phyloP scores from a whole-genome alignment of 2,329 filamentous ascomycete genomes.

The Colletotrichum costaricense region DNA sequence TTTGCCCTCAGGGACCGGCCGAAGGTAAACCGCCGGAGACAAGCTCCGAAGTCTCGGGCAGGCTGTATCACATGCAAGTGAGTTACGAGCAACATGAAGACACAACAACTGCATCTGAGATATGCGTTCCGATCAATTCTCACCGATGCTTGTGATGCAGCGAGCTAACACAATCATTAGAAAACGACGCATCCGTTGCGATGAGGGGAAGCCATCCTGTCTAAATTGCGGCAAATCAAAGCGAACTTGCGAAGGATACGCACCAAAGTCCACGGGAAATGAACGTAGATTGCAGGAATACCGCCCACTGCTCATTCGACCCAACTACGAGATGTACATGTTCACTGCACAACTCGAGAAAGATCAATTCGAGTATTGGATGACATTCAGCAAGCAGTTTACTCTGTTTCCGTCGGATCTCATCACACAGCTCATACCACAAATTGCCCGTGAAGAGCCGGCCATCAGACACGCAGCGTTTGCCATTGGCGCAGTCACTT shows the following conservation, averaged over 20 bases:
- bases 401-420: constrained; percentile 21
- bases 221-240: constrained; percentile 1
- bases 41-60: constrained; percentile 1
- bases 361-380: constrained; percentile 24
- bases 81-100: not conserved
- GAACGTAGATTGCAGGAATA: not conserved
- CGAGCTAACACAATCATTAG: not conserved
- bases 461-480: constrained; percentile 52
- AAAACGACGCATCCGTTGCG: not conserved
- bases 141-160: too few species aligned
- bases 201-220: constrained; percentile 5
- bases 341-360: constrained; percentile 25
- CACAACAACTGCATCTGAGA: not conserved
- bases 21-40: constrained; percentile 2
- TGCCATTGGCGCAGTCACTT: constrained; percentile 49
- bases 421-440: constrained; percentile 35
- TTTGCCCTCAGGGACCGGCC: not conserved
- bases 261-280: not conserved
- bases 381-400: constrained; percentile 10
- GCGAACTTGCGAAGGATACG: constrained; percentile 1
- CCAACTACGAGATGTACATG: constrained; percentile 6
- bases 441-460: constrained; percentile 28
- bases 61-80: constrained; percentile 30
- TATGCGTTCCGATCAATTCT: not conserved
- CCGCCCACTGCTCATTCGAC: not conserved